Evolutionary conservation across 805 yeast genomes (phyloP).

Genomic region (Pichia membranifaciens): DNA sequence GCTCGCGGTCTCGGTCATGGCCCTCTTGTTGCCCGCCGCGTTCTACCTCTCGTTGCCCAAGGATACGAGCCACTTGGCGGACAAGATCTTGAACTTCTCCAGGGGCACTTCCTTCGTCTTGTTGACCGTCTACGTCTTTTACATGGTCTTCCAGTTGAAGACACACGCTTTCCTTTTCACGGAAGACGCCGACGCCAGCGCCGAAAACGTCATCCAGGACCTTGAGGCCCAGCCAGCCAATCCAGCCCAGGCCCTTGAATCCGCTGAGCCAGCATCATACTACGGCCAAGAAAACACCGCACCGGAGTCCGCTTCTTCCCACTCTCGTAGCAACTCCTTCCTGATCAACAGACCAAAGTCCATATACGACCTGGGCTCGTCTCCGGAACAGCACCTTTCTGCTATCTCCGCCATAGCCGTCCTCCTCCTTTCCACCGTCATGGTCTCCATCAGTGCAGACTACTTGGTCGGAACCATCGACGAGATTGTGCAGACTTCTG

Average conservation of each 20-base stretch:
- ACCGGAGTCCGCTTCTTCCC: not conserved
- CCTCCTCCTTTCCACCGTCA: constrained; percentile 59
- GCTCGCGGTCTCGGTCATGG: constrained; percentile 85
- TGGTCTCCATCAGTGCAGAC: constrained; percentile 90
- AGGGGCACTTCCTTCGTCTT: constrained; percentile 82
- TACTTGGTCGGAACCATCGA: constrained; percentile 91
- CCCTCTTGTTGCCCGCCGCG: constrained; percentile 91
- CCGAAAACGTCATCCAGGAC: not conserved
- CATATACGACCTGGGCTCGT: constrained; percentile 25
- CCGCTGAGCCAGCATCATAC: not conserved
- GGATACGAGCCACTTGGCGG: constrained; percentile 23
- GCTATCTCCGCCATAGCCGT: constrained; percentile 48
- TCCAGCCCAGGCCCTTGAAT: not conserved
- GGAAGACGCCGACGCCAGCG: constrained; percentile 29
- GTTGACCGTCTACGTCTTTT: constrained; percentile 69
- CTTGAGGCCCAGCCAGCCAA: not conserved
- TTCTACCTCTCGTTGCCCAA: constrained; percentile 74
- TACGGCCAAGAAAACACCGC: no score
- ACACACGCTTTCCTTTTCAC: constrained; percentile 73
- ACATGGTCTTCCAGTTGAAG: constrained; percentile 79
- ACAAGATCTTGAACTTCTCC: constrained; percentile 62
- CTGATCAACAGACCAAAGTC: constrained; percentile 27
- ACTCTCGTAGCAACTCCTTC: constrained; percentile 24
- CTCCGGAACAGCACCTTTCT: constrained; percentile 37
- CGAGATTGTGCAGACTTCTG: constrained; percentile 74